A percentile compares a stretch with the other conserved stretches of the same genome.
Evolutionary conservation across 495 filamentous ascomycete genomes (phyloP).

Genomic region (Aspergillus homomorphus): DNA sequence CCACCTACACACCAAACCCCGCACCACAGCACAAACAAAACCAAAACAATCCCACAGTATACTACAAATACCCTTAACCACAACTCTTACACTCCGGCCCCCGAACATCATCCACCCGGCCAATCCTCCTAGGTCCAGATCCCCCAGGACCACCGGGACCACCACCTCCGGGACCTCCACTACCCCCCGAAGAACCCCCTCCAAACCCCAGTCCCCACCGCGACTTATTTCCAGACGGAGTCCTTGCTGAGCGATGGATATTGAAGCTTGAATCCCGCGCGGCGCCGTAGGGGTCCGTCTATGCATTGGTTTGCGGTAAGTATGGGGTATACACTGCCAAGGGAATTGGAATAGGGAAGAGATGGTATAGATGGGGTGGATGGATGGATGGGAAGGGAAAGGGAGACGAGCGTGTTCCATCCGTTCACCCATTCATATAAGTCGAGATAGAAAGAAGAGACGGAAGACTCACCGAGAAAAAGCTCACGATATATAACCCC

Average conservation of each 20-base stretch:
- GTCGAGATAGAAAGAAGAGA: neutral
- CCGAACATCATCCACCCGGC: slow-evolving; percentile 42
- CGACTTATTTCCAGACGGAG: slow-evolving; percentile 19
- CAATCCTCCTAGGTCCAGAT: slow-evolving; percentile 31
- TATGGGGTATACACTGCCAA: no score
- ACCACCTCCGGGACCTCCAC: slow-evolving; percentile 21
- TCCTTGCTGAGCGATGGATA: slow-evolving; percentile 29
- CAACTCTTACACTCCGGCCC: slow-evolving; percentile 41
- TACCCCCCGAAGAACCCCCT: slow-evolving; percentile 17
- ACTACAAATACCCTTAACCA: slow-evolving; percentile 1
- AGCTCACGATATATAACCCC: slow-evolving; percentile 41
- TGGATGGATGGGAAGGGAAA: no score
- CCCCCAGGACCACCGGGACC: slow-evolving; percentile 30
- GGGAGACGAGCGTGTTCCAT: neutral
- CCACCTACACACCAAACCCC: neutral
- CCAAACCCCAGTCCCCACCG: slow-evolving; percentile 13
- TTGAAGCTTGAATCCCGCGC: slow-evolving; percentile 66
- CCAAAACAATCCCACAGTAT: neutral
- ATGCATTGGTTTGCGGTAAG: no score
- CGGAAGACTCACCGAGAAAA: slow-evolving; percentile 38
- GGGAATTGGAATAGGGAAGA: no score
- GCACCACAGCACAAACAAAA: neutral
- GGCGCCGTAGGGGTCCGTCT: slow-evolving; percentile 65
- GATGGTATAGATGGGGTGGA: no score
- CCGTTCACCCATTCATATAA: slow-evolving; percentile 18